Base-by-base conservation (phyloP, 805 yeast species). In the Sungouiozyma ichnusensis region DNA sequence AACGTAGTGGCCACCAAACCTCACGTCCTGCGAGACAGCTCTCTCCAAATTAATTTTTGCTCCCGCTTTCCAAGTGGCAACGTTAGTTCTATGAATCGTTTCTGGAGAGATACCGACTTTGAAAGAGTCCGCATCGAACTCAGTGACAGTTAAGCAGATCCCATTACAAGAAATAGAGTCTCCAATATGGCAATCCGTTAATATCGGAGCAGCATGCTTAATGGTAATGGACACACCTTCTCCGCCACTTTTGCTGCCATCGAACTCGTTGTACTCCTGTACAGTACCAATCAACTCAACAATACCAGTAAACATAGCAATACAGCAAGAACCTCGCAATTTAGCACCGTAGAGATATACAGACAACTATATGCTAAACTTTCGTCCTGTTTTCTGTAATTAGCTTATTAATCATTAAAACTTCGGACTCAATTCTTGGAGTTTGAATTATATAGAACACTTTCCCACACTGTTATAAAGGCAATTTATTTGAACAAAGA, bases 1-100 rank as follows among this genome's bases (percentile, higher is more conserved):
- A 2, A 92, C 99, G 48, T 90, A 76, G 62, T 92, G 99, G 1
- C 99, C 99, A 18, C 99, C 99, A 54, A 88, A 77, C 48, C 98
- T 70, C 5, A 79, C 85, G 41, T 84, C 85, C 38, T 54, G 60
- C 3, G 68, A 70, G 27, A 92, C 86, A 0, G 99, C 99, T 45
- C 99, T 71, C 62, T 92, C 99, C 47, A 90, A 68, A 58, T 92
- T 90, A 16, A 92, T 95, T 44, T 69, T 71, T 16, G 73, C 60
- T 2, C 85, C 88, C 1, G 44, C 38, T 17, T 51, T 57, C 60
- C 90, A 71, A 8, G 63, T 62, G 1, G 87, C 90, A 36, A 92
- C 65, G 48, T 83, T 81, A 2, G 95, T 79, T 47, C 92, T 72
- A 46, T 85, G 75, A 33, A 92, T 69, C 0, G 98, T 88, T 56